phyloP scores from a whole-genome alignment of 2,329 filamentous ascomycete species.

The Westerdykella aurantiaca region DNA sequence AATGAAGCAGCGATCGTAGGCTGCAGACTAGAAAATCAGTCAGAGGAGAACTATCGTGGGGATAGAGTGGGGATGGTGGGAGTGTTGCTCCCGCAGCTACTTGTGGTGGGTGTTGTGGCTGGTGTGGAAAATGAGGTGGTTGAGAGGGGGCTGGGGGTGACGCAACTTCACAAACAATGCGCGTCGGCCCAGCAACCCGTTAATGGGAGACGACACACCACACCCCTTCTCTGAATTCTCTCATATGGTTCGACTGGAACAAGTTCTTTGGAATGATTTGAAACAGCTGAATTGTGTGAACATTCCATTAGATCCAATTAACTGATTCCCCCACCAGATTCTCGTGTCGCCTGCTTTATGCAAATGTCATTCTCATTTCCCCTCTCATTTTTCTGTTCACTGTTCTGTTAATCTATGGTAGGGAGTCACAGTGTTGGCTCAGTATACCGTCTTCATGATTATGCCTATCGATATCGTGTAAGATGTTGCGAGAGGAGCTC shows the following conservation, averaged over 20 bases:
- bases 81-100: constrained; percentile 2
- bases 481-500: no score
- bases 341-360: neutral
- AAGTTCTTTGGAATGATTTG: no score
- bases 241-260: no score
- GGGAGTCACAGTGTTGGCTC: neutral
- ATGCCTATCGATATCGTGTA: neutral
- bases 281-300: no score
- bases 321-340: neutral
- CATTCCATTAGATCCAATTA: neutral
- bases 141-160: constrained; percentile 7
- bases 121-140: constrained; percentile 6
- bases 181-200: constrained; percentile 5
- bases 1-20: constrained; percentile 1
- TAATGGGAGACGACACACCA: neutral
- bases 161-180: constrained; percentile 4
- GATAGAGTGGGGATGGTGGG: constrained; percentile 1
- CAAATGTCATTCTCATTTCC: neutral
- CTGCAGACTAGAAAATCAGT: constrained; percentile 2
- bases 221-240: no score
- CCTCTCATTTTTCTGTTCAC: neutral
- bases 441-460: no score
- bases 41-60: constrained; percentile 3
- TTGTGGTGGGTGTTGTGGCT: constrained; percentile 4
- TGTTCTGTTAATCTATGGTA: neutral